Base-by-base conservation (phyloP, 1,284 basidiomycete genomes). In the Phellinidium pouzarii region DNA sequence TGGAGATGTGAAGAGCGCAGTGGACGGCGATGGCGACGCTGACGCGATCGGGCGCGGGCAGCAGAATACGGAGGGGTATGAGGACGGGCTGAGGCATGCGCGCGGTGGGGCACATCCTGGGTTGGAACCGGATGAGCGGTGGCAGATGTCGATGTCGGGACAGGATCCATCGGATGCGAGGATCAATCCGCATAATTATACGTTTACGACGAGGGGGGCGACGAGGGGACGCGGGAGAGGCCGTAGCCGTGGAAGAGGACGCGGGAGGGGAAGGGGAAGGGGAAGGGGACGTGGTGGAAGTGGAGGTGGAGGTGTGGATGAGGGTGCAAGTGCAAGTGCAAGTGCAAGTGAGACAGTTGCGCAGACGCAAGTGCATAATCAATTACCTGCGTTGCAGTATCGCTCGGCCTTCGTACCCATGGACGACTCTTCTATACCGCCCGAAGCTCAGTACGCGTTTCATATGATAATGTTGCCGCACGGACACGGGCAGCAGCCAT, bases 321-420 rank as follows among this genome's bases (percentile, higher is more conserved):
- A 14, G 14, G 31, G 31, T 8, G 14, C 9, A 34, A 14, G 31
- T 3, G 11, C 11, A 34, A 14, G 31, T 3, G 11, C 11, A 14
- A 14, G 31, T 34, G 31, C 31, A 34, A 8, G 11, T 8, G 7
- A 11, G 7, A 8, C 31, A 8, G 7, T 14, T 34, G n/a, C n/a
- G 11, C 31, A 8, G 31, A 14, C 31, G 31, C 31, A 34, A 14
- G 37, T 12, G 29, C 29, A 6, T 7, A 6, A 31, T 12, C 29
- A 6, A 31, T 12, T 12, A n/a, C 23, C 43, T 25, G 19, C 36
- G 2, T 5, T 48, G 3, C 51, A 53, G 26, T 53, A 48, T 45
- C 34, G 45, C 19, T 44, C 46, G 36, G 42, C 48, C 9, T 45
- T 53, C 29, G 51, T 53, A n/a, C 51, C 51, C 29, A n/a, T 48